Evolutionary conservation across 768 basidiomycete genomes (phyloP), one percentile per base, ranked within the genome.

Genomic region (Termitomyces sp.): DNA sequence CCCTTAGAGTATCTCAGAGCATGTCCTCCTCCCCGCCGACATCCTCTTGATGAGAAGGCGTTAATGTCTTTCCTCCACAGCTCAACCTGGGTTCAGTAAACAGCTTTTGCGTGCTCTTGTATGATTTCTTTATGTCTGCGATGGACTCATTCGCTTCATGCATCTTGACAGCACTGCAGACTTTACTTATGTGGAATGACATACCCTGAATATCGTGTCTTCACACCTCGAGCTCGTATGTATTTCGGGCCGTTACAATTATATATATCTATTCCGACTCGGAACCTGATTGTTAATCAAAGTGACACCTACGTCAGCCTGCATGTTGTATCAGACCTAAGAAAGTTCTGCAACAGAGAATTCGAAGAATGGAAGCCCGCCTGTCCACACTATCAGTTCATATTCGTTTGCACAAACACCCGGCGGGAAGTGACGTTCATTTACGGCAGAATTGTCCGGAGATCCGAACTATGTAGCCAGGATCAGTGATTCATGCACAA

Each of bases 41-140:
- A 90, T 66, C 85, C 86, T 3, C 68, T 86, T 54, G 88, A 90
- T 65, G 86, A 89, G 68, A 79, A 82, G 66, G 84, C 85, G 6
- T 73, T 90, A 51, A 86, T 86, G 77, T 80, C 81, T 1, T 81
- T 86, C 60, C 70, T 77, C 28, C 64, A 65, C 57, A 69, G 64
- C 41, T 48, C 53, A 12, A 24, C 42, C 26, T 59, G 57, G 62
- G 47, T 60, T 6, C 31, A 46, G 26, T 64, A 55, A 54, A 28
- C 18, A 15, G 18, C 15, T 22, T 39, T 29, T 56, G 13, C n/a
- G 4, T 20, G n/a, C 36, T 31, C 15, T 39, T 15, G 18, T 39
- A 39, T 39, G 1, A 12, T n/a, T 24, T 29, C 12, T 4, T 12
- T 26, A 51, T 28, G 15, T 39, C 36, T 8, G 18, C 22, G 4